phyloP scores from a whole-genome alignment of 1,284 basidiomycete species.

The Sparassis latifolia region DNA sequence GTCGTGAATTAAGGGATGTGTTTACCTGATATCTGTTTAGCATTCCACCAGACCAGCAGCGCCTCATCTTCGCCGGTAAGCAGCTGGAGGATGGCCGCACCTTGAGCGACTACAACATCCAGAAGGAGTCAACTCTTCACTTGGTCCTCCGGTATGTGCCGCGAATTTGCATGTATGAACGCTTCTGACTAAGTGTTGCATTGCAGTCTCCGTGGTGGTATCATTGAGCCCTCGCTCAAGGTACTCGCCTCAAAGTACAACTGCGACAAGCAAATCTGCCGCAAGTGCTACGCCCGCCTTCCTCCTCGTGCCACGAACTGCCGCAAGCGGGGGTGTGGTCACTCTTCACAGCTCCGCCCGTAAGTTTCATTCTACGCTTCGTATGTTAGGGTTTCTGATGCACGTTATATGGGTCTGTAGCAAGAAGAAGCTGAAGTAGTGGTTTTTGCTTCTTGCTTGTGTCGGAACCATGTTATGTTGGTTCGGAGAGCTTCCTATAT shows the following conservation, averaged over 20 bases:
- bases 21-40: conserved; percentile 29
- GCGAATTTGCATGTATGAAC: neutral
- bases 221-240: conserved; percentile 98
- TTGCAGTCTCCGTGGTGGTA: conserved; percentile 89
- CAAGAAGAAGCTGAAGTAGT: conserved; percentile 97
- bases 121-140: conserved; percentile 98
- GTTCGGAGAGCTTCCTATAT: conserved; percentile 7
- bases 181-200: conserved; percentile 1
- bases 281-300: conserved; percentile 99
- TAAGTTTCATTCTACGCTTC: conserved; percentile 34
- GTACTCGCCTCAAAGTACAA: conserved; percentile 96
- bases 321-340: conserved; percentile 88
- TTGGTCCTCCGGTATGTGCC: conserved; percentile 80
- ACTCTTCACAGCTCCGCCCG: conserved; percentile 95
- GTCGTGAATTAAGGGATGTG: neutral
- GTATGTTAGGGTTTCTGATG: conserved; percentile 2
- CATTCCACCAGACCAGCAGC: conserved; percentile 91
- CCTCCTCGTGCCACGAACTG: conserved; percentile 99
- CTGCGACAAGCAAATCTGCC: conserved; percentile 98
- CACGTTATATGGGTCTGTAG: conserved; percentile 28
- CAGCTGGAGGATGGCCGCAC: conserved; percentile 97
- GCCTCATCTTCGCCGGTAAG: conserved; percentile 93
- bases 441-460: conserved; percentile 20
- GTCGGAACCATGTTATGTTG: conserved; percentile 3
- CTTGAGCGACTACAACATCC: conserved; percentile 95